A percentile compares a stretch with the other conserved stretches of the same genome.
Conservation (phyloP, 129 eudicot species). For the Silybum marianum region DNA sequence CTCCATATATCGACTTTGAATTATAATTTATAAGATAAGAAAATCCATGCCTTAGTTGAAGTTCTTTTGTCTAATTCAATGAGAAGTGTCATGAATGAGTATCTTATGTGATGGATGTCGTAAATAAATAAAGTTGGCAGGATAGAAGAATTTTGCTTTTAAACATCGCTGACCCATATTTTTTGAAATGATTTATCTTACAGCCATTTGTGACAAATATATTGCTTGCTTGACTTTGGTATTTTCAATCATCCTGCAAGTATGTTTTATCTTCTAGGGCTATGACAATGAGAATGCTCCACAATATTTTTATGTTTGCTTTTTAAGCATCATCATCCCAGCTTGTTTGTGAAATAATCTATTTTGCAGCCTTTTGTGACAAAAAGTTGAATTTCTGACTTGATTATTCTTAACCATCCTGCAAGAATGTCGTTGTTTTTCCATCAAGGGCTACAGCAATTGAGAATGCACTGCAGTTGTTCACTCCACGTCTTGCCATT, state of each 20-base stretch:
- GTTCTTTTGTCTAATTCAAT: neutral
- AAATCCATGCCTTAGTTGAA: neutral
- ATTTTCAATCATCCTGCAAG: too few relatives aligned
- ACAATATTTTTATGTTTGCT: neutral
- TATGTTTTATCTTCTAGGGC: too few relatives aligned
- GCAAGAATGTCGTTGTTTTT: conserved; percentile 67
- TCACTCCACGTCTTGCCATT: conserved; percentile 71
- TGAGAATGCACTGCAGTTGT: conserved; percentile 69
- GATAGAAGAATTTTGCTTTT: neutral
- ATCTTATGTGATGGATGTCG: neutral
- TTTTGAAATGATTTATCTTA: neutral
- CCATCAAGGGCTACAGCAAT: conserved; percentile 80
- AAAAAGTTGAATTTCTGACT: conserved; percentile 9
- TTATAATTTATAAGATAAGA: neutral
- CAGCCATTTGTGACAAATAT: neutral
- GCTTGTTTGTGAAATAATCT: neutral
- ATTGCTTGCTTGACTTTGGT: too few relatives aligned
- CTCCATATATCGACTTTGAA: neutral
- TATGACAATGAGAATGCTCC: neutral
- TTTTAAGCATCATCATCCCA: neutral
- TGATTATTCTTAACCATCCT: conserved; percentile 10
- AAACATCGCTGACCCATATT: neutral
- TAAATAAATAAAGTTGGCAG: neutral
- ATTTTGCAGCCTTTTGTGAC: neutral
- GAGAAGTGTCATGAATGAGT: neutral